Conservation (phyloP, 2,329 filamentous ascomycete genomes). For the Monilinia laxa region DNA sequence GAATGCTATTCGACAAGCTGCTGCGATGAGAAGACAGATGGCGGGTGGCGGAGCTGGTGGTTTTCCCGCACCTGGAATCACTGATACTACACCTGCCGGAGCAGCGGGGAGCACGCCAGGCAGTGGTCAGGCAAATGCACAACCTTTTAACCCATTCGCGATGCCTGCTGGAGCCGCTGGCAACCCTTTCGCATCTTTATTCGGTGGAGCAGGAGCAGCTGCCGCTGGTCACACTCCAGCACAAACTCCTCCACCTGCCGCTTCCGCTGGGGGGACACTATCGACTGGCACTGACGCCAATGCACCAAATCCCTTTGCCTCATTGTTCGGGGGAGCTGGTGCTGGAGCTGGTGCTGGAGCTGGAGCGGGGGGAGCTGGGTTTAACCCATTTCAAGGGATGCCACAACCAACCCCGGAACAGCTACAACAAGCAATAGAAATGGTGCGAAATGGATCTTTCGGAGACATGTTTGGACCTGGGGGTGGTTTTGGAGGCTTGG, state of each 20-base stretch:
- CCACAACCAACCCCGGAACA: conserved; percentile 55
- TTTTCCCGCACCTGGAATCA: conserved; percentile 90
- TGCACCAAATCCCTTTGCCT: conserved; percentile 65
- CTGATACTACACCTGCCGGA: conserved; percentile 70
- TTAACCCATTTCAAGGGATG: conserved; percentile 47
- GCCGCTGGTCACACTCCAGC: conserved; percentile 34
- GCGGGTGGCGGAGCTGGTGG: conserved; percentile 52
- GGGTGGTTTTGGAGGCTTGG: conserved; percentile 23
- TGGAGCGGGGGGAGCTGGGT: conserved; percentile 1
- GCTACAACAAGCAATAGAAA: conserved; percentile 55
- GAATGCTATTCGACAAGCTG: conserved; percentile 75
- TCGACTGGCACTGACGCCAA: conserved; percentile 36
- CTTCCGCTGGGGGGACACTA: conserved; percentile 32
- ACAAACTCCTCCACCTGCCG: conserved; percentile 38
- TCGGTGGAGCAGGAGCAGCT: conserved; percentile 42
- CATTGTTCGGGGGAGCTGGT: conserved; percentile 55
- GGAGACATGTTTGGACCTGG: conserved; percentile 30
- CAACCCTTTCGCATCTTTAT: conserved; percentile 63
- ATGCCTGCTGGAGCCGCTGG: conserved; percentile 41
- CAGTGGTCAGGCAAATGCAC: conserved; percentile 28
- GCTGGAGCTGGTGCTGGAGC: conserved; percentile 36
- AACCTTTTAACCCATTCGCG: conserved; percentile 35
- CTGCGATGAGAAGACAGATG: conserved; percentile 76
- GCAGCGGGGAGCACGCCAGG: conserved; percentile 39
- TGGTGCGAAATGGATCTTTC: conserved; percentile 34